Base-by-base conservation (phyloP, 768 basidiomycete genomes). In the Trametes cinnabarina region DNA sequence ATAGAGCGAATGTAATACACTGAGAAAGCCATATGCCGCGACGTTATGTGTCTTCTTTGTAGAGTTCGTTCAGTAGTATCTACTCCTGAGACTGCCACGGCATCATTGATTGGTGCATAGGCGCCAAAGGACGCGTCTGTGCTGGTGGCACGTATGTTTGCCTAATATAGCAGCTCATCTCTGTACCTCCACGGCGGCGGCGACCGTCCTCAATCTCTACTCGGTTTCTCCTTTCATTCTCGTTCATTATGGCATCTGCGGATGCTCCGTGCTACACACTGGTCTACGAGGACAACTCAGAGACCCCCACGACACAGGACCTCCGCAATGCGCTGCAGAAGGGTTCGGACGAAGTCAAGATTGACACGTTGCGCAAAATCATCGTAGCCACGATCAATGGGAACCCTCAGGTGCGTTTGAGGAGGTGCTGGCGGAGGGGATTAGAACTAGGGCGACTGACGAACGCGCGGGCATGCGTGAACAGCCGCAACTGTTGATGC, bases 321-420 rank as follows among this genome's bases (percentile, higher is more conserved):
- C 82, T 97, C 47, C 82, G 92, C 61, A 79, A 85, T 58, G 80
- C 85, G 34, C 79, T 98, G 48, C 92, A 99, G 76, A 98, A 97
- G 76, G 95, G 96, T 55, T 87, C 92, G 20, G 94, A 98, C 73
- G 96, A 98, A 65, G 87, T 95, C 78, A 98, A 97, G 78, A 78
- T 96, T 66, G 94, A 98, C 78, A 92, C 94, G 69, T 85, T 98
- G 82, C 84, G 94, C 71, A 88, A 86, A 79, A 95, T 98, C 74
- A 88, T 98, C 62, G 81, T 93, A 55, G 85, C 90, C 35, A 98
- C 94, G 44, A 87, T 97, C 74, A 98, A 96, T 78, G 96, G 95
- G 34, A 94, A 92, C 73, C 80, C 88, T 62, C 91, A 95, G 79
- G 95, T 91, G 67, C 69, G 86, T 69, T 17, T 28, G 19, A 20